Percentiles rank a stretch among this genome's conserved stretches.
Conservation (phyloP, 441 rosid genomes). For the Adansonia gregorii region DNA sequence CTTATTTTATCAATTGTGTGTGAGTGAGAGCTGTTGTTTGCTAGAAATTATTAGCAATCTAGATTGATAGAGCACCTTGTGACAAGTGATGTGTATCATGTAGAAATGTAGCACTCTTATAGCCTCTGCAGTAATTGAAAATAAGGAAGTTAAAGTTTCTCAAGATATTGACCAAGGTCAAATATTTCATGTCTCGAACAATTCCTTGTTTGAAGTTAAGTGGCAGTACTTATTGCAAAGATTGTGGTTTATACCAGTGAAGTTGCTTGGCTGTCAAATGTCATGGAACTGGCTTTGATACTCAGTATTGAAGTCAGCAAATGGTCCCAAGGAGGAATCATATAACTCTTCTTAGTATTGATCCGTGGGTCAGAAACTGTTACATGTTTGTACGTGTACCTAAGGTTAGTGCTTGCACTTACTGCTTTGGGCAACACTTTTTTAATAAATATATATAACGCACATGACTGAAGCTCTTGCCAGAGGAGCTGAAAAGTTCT, state of each 20-base stretch:
- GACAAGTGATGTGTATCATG: background rate
- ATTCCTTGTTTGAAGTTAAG: background rate
- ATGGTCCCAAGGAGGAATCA: background rate
- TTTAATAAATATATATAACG: background rate
- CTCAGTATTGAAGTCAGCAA: background rate
- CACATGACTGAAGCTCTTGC: background rate
- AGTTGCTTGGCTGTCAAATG: constrained; percentile 13
- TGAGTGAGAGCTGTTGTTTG: background rate
- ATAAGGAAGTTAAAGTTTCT: constrained; percentile 2
- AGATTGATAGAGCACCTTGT: constrained; percentile 17
- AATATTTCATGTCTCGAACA: background rate
- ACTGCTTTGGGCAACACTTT: background rate
- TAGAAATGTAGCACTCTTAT: background rate
- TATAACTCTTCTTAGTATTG: constrained; percentile 13
- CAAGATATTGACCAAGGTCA: constrained; percentile 19
- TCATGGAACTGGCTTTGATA: background rate
- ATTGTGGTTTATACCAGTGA: background rate
- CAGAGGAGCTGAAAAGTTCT: background rate
- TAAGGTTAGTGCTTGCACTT: constrained; percentile 4
- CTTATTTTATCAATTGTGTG: constrained; percentile 7
- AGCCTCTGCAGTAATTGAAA: constrained; percentile 2
- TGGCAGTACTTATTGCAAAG: background rate
- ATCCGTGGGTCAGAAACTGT: background rate
- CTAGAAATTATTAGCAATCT: constrained; percentile 2
- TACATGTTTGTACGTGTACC: background rate